Conservation (phyloP, 345 rosid genomes). For the Conringia planisiliqua region DNA sequence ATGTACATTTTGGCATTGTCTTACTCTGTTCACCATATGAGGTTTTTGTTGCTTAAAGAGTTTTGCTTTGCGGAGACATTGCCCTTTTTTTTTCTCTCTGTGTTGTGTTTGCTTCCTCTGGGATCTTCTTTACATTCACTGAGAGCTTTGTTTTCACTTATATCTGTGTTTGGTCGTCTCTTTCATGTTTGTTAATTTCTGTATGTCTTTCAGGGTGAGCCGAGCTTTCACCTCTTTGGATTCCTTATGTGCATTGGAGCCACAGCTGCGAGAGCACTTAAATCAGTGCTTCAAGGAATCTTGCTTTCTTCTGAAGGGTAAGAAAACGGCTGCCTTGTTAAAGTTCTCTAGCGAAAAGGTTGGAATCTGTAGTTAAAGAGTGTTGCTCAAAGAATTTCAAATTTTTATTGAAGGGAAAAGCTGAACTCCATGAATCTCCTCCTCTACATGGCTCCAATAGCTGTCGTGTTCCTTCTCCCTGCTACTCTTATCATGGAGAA, state of each 20-base stretch:
- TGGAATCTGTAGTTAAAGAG: background rate
- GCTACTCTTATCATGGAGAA: conserved; percentile 94
- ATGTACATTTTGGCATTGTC: too few relatives aligned
- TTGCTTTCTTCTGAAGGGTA: conserved; percentile 98
- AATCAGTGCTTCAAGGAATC: conserved; percentile 95
- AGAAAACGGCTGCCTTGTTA: conserved; percentile 25
- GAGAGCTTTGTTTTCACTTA: background rate
- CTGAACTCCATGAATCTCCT: conserved; percentile 97
- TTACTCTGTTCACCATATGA: too few relatives aligned
- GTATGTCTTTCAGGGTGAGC: conserved; percentile 63
- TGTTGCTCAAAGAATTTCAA: conserved; percentile 16
- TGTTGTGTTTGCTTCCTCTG: background rate
- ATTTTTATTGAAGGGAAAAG: conserved; percentile 70
- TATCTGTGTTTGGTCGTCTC: background rate
- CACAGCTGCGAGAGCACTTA: conserved; percentile 97
- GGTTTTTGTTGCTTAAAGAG: background rate
- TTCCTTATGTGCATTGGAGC: conserved; percentile 90
- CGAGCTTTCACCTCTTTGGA: conserved; percentile 97
- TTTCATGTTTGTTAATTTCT: background rate
- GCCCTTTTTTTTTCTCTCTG: background rate
- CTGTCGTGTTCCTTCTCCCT: conserved; percentile 87
- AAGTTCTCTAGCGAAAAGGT: background rate
- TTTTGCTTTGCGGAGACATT: background rate
- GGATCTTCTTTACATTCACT: background rate
- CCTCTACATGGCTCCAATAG: conserved; percentile 98